Conservation (phyloP, 805 yeast genomes). For the Metschnikowia hibisci region DNA sequence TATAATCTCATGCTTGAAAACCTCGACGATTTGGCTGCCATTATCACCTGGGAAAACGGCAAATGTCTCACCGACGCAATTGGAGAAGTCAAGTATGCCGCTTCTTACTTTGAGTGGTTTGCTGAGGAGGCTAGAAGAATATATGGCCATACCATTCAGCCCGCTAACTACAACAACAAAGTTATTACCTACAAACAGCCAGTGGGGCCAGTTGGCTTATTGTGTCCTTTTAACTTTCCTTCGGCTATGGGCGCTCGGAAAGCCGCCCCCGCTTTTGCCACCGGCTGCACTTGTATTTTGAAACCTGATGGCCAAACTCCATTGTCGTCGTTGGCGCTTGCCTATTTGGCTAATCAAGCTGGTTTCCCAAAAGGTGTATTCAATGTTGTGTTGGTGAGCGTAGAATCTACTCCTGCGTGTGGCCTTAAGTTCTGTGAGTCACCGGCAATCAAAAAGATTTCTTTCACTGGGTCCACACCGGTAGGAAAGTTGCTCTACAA, state of each 20-base stretch:
- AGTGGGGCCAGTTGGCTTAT: slow-evolving; percentile 59
- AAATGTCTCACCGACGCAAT: slow-evolving; percentile 50
- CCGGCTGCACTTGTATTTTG: slow-evolving; percentile 57
- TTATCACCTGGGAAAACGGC: slow-evolving; percentile 60
- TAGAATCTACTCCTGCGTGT: slow-evolving; percentile 48
- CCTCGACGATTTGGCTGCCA: slow-evolving; percentile 52
- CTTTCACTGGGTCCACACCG: slow-evolving; percentile 76
- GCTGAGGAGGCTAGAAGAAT: slow-evolving; percentile 54
- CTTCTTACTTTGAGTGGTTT: slow-evolving; percentile 45
- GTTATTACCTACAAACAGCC: slow-evolving; percentile 55
- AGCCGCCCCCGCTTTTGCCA: slow-evolving; percentile 63
- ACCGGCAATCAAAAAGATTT: slow-evolving; percentile 56
- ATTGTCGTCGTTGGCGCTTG: slow-evolving; percentile 54
- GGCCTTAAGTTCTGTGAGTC: slow-evolving; percentile 53
- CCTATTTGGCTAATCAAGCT: slow-evolving; percentile 51
- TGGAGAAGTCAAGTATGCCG: slow-evolving; percentile 58
- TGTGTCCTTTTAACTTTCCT: slow-evolving; percentile 69
- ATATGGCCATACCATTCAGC: slow-evolving; percentile 56
- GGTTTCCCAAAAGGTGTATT: slow-evolving; percentile 59
- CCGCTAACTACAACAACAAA: slow-evolving; percentile 47
- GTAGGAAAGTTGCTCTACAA: slow-evolving; percentile 66
- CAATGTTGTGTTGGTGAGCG: slow-evolving; percentile 47
- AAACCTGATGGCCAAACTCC: slow-evolving; percentile 66
- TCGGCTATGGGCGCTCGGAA: slow-evolving; percentile 65
- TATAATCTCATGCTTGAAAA: slow-evolving; percentile 51